These are phyloP conservation scores for Hericium alpestre DNA, from an alignment of 768 basidiomycete species.

Conservation along the genomic window DNA sequence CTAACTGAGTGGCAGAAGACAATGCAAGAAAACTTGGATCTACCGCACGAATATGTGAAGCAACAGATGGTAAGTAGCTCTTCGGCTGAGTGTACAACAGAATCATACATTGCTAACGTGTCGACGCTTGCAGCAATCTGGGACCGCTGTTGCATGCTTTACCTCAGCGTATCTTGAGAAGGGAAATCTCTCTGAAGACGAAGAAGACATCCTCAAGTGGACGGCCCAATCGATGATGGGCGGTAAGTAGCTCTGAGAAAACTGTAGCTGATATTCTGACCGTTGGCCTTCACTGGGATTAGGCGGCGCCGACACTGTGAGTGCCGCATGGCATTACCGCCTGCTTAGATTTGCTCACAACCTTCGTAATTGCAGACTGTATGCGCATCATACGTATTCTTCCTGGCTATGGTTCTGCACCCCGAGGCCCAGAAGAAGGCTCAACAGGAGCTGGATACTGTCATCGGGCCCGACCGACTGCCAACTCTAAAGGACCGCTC, in stretches of 20 bases:
- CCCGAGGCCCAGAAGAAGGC: constrained; percentile 13
- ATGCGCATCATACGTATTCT: constrained; percentile 15
- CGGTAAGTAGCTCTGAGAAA: not conserved
- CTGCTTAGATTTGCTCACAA: not conserved
- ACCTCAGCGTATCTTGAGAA: too few relatives aligned
- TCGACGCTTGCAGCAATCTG: too few relatives aligned
- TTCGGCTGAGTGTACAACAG: too few relatives aligned
- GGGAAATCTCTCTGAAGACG: not conserved
- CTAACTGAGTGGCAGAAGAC: too few relatives aligned
- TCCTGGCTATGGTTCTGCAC: constrained; percentile 19
- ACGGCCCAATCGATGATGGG: constrained; percentile 15
- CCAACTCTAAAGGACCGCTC: constrained; percentile 13
- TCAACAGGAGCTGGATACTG: constrained; percentile 17
- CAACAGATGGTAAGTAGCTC: too few relatives aligned
- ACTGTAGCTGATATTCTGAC: not conserved
- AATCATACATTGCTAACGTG: too few relatives aligned
- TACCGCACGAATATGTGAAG: too few relatives aligned
- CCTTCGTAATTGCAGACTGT: constrained; percentile 9
- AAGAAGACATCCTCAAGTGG: constrained; percentile 15
- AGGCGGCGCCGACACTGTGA: constrained; percentile 16
- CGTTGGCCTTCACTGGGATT: not conserved
- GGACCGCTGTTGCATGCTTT: too few relatives aligned
- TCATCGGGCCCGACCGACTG: constrained; percentile 12
- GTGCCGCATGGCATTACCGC: not conserved
- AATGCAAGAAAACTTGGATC: too few relatives aligned